Conservation (phyloP, 345 rosid species). For the Raphanus sativus region DNA sequence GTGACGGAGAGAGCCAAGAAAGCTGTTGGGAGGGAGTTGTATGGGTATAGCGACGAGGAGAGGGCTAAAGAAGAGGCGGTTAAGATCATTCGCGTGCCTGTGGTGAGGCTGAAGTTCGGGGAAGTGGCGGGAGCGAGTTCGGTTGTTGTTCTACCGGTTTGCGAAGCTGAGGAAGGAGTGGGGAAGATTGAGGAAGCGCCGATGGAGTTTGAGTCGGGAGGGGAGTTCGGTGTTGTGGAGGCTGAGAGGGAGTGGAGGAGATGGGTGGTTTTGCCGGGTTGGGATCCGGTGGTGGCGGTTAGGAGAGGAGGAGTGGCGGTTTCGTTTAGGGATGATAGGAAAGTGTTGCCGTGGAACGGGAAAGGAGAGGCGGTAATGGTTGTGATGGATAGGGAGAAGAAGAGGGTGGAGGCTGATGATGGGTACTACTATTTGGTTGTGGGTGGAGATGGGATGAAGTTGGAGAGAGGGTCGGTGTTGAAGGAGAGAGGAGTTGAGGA, state of each 20-base stretch:
- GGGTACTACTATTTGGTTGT: constrained; percentile 62
- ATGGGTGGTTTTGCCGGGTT: constrained; percentile 84
- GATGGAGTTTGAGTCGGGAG: constrained; percentile 49
- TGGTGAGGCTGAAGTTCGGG: constrained; percentile 68
- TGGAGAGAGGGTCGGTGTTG: constrained; percentile 71
- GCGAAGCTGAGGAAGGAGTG: constrained; percentile 54
- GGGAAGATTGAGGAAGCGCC: constrained; percentile 67
- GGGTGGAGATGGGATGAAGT: constrained; percentile 34
- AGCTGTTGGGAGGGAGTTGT: constrained; percentile 47
- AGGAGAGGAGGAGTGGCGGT: constrained; percentile 70
- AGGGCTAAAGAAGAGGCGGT: constrained; percentile 37
- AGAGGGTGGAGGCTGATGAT: constrained; percentile 56
- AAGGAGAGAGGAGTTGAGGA: constrained; percentile 55
- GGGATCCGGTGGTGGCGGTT: constrained; percentile 57
- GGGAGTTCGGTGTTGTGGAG: constrained; percentile 76
- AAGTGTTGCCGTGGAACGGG: constrained; percentile 75
- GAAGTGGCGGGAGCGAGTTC: constrained; percentile 81
- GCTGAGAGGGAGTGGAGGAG: constrained; percentile 84
- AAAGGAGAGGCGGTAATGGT: constrained; percentile 76
- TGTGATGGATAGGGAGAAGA: constrained; percentile 64
- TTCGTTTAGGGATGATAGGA: constrained; percentile 62
- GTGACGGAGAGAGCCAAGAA: constrained; percentile 64
- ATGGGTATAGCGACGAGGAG: constrained; percentile 38
- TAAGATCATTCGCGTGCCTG: constrained; percentile 54
- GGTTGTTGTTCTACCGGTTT: constrained; percentile 73